Conservation (phyloP, 2,329 filamentous ascomycete species). For the Arthrobotrys musiformis region DNA sequence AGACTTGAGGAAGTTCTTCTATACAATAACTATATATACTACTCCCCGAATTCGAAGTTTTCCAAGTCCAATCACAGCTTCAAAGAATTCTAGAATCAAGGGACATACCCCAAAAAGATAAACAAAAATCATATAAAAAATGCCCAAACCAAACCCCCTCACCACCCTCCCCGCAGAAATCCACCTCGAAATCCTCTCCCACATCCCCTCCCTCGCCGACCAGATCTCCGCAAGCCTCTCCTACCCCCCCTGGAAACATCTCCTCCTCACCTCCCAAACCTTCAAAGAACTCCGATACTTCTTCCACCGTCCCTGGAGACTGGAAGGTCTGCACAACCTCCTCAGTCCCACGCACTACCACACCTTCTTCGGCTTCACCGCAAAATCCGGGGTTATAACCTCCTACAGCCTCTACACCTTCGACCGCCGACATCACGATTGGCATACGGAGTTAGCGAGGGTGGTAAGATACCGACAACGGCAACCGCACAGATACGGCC, state of each 20-base stretch:
- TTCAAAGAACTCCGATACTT: neutral
- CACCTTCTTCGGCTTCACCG: slow-evolving; percentile 20
- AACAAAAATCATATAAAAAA: neutral
- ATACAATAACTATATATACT: too few relatives aligned
- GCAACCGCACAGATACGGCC: neutral
- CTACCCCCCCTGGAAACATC: slow-evolving; percentile 2
- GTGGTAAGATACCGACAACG: neutral
- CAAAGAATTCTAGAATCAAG: neutral
- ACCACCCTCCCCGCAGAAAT: slow-evolving; percentile 21
- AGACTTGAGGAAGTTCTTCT: too few relatives aligned
- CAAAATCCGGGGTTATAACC: neutral
- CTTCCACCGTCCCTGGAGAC: neutral
- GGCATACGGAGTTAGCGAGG: neutral
- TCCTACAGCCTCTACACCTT: slow-evolving; percentile 13
- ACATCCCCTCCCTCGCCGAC: slow-evolving; percentile 18
- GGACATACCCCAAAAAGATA: neutral
- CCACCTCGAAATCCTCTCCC: slow-evolving; percentile 37
- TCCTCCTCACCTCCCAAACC: neutral
- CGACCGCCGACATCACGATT: neutral
- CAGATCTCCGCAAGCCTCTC: slow-evolving; percentile 19
- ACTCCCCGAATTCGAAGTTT: too few relatives aligned
- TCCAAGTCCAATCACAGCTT: too few relatives aligned
- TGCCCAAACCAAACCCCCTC: neutral
- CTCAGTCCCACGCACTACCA: slow-evolving; percentile 4
- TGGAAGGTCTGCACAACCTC: slow-evolving; percentile 3